phyloP scores from a whole-genome alignment of 2,329 filamentous ascomycete species.

The Fusarium virguliforme region DNA sequence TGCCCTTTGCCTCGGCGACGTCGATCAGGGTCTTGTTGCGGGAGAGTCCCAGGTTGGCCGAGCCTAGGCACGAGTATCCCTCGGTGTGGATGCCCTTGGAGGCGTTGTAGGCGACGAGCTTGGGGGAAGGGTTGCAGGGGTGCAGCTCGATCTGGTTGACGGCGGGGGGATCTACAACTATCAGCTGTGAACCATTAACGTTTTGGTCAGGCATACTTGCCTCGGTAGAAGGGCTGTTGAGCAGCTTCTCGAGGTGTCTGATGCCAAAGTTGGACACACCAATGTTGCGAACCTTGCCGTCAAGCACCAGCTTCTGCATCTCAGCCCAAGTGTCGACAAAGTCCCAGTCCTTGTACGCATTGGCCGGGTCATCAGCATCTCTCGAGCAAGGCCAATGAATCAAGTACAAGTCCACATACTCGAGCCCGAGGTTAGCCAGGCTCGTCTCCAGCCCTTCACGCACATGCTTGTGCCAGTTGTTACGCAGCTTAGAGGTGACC shows the following conservation, averaged over 20 bases:
- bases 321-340: slow-evolving; percentile 86
- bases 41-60: slow-evolving; percentile 78
- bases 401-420: slow-evolving; percentile 80
- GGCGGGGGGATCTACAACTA: slow-evolving; percentile 68
- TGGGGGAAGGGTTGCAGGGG: slow-evolving; percentile 85
- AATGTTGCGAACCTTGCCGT: slow-evolving; percentile 84
- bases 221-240: slow-evolving; percentile 76
- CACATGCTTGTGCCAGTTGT: slow-evolving; percentile 82
- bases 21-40: slow-evolving; percentile 75
- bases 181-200: not conserved
- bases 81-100: slow-evolving; percentile 83
- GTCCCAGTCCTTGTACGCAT: slow-evolving; percentile 84
- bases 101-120: slow-evolving; percentile 81
- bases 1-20: slow-evolving; percentile 77
- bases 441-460: slow-evolving; percentile 73
- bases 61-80: slow-evolving; percentile 82
- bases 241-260: slow-evolving; percentile 82
- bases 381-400: slow-evolving; percentile 81
- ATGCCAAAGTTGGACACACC: slow-evolving; percentile 91
- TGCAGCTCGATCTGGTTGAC: slow-evolving; percentile 90
- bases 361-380: slow-evolving; percentile 73
- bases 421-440: slow-evolving; percentile 72
- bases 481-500: slow-evolving; percentile 87
- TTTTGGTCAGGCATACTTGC: slow-evolving; percentile 54
- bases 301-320: slow-evolving; percentile 78